Base-by-base conservation (phyloP, 2,329 filamentous ascomycete species). In the Colletotrichum sp. region DNA sequence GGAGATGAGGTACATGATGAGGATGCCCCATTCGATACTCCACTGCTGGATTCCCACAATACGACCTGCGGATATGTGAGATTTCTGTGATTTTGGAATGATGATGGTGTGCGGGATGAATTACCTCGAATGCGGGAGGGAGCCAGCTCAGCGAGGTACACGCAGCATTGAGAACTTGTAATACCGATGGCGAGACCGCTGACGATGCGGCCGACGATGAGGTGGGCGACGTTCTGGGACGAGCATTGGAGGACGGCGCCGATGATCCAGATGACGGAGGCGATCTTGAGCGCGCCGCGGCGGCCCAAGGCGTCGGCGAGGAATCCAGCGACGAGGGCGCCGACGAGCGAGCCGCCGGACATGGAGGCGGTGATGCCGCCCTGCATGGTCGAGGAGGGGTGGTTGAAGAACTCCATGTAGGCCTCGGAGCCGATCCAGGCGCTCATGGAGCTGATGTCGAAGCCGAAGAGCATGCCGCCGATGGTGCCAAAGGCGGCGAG, bases 21-120 rank as follows among this genome's bases (percentile, higher is more conserved):
- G 81, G 78, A 93, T 93, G 77, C 83, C 84, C 83, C 83, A 94
- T 78, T 94, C 94, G 76, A 96, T 95, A 30, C 93, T 92, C 87
- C 93, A 93, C 82, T 95, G 94, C 82, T 95, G 93, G 58, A 91
- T 90, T 68, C 93, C 92, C 18, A 96, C 93, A 38, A 96, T 87
- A 58, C 92, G 89, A 18, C 93, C 93, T 26, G 24, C 55, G 43
- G 10, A 26, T 28, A 0, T 26, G 26, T 58, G 55, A 58, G 43
- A 52, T 21, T 52, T 13, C n/a, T 21, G 4, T 5, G n/a, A 21
- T 0, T 48, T 13, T 12, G 13, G 10, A 13, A 8, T 0, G 2
- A 13, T 48, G 34, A 36, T 8, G 3, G 15, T 21, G 1, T 3
- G 8, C 4, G 6, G 6, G 4, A 48, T 13, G 43, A 21, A 1